Evolutionary conservation across 2,329 filamentous ascomycete genomes (phyloP).

Genomic region (Epichloe sibirici): DNA sequence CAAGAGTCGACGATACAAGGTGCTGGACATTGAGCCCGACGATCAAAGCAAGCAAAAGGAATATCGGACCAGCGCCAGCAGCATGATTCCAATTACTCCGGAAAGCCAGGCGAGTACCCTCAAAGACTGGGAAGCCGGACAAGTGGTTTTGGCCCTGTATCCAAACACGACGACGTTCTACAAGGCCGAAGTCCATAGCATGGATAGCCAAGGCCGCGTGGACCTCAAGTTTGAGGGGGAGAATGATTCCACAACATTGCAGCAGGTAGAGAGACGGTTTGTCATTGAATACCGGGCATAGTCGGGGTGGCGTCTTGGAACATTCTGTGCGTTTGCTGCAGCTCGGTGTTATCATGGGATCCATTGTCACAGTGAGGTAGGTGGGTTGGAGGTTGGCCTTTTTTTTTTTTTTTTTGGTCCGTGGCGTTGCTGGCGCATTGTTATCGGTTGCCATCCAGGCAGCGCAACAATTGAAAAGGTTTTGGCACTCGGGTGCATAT

Average conservation of each 20-base stretch:
- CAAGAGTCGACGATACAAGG: constrained; percentile 66
- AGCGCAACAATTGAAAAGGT: not conserved
- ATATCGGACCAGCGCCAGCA: constrained; percentile 60
- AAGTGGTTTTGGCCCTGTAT: constrained; percentile 65
- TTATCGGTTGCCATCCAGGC: not conserved
- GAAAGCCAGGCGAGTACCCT: constrained; percentile 35
- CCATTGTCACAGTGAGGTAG: not conserved
- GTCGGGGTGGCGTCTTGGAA: not conserved
- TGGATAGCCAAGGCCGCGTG: constrained; percentile 43
- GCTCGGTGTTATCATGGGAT: not conserved
- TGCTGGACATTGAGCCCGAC: constrained; percentile 69
- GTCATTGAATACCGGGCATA: constrained; percentile 57
- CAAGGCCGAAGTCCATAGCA: constrained; percentile 67
- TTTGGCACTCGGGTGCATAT: not conserved
- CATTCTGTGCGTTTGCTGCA: not conserved
- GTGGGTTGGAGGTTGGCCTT: not conserved
- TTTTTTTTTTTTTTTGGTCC: not conserved
- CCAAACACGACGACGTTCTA: constrained; percentile 81
- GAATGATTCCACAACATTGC: constrained; percentile 59
- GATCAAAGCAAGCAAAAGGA: constrained; percentile 52
- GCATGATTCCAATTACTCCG: constrained; percentile 64
- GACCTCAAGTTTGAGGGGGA: constrained; percentile 70
- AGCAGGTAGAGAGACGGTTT: constrained; percentile 63
- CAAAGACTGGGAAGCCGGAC: constrained; percentile 51
- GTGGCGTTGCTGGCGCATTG: not conserved